A percentile compares a stretch with the other conserved stretches of the same genome.
Evolutionary conservation across 2,329 filamentous ascomycete genomes (phyloP).

Genomic region (Alternaria alternata): DNA sequence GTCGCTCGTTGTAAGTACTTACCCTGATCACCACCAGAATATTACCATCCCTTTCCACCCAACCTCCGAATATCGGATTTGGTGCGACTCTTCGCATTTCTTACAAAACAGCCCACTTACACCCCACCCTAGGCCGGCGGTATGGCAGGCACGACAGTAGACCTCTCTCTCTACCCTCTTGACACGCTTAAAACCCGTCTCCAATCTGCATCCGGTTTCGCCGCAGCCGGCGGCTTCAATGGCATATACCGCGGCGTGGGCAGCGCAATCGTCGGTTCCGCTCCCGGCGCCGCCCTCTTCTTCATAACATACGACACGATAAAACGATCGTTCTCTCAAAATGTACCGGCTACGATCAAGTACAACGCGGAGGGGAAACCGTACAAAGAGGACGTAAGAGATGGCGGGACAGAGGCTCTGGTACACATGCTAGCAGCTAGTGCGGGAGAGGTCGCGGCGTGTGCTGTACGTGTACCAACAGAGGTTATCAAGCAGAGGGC

Average conservation of each 20-base stretch:
- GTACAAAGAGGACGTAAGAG: constrained; percentile 25
- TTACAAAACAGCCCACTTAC: background rate
- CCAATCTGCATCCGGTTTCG: constrained; percentile 80
- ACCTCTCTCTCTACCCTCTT: constrained; percentile 95
- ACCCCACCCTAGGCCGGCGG: constrained; percentile 73
- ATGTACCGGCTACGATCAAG: constrained; percentile 13
- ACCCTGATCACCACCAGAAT: background rate
- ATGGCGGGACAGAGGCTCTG: constrained; percentile 40
- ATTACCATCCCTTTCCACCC: background rate
- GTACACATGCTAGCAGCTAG: constrained; percentile 85
- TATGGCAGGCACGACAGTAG: constrained; percentile 92
- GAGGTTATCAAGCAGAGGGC: constrained; percentile 98
- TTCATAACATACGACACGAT: constrained; percentile 91
- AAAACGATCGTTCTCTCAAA: constrained; percentile 53
- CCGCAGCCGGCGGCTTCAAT: constrained; percentile 83
- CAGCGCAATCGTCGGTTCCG: constrained; percentile 86
- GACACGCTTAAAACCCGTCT: constrained; percentile 99
- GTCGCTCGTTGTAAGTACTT: constrained; percentile 54
- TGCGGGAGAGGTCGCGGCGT: constrained; percentile 89
- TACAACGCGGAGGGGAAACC: constrained; percentile 42
- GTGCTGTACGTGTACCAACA: constrained; percentile 89
- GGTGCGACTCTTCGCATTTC: background rate
- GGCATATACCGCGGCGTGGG: constrained; percentile 95
- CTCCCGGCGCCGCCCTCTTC: constrained; percentile 94
- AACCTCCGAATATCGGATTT: background rate